Evolutionary conservation across 2,329 filamentous ascomycete species (phyloP), one percentile per base, ranked within the genome.

Genomic region (Paecilomyces variotii): DNA sequence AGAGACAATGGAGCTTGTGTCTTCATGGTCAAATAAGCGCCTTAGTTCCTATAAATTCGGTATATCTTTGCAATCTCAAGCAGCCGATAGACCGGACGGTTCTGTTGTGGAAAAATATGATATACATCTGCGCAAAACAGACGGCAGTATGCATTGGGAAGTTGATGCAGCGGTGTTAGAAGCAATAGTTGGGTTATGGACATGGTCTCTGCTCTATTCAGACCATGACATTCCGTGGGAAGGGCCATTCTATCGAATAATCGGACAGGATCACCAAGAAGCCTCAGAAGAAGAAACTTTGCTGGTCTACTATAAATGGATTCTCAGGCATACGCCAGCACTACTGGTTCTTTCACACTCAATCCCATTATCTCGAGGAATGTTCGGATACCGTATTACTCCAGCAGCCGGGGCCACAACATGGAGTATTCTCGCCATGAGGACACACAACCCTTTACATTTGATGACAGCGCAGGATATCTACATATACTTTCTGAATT

Each of bases 391-490:
- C 12, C 58, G 61, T 0, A 55, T 0, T 10, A 59, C 11, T 34
- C 53, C 0, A 28, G 57, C 1, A 61, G 61, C 1, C 30, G 11
- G 4, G 30, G 7, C 11, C 7, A 64, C 14, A 19, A 6, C 35
- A 4, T 4, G 60, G 35, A 61, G 67, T 3, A 60, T 72, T 0
- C 58, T 71, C 1, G 61, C 61, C 0, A 56, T 70, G 6, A 64
- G 60, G 54, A 70, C 67, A 0, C 60, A 63, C 0, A 69, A 67
- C 54, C 39, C 32, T 2, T 6, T 72, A 0, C 64, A 68, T 26
- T 57, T 14, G 0, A 71, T 73, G 70, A 64, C 56, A 4, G 71
- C 72, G 0, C 72, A 74, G 25, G 71, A 74, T 30, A 62, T 74
- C 6, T 74, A 67, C n/a, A 62, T 70, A 0, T 62, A 65, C 5